Evolutionary conservation across 768 basidiomycete species (phyloP).

Genomic region (Trametes coccinea): DNA sequence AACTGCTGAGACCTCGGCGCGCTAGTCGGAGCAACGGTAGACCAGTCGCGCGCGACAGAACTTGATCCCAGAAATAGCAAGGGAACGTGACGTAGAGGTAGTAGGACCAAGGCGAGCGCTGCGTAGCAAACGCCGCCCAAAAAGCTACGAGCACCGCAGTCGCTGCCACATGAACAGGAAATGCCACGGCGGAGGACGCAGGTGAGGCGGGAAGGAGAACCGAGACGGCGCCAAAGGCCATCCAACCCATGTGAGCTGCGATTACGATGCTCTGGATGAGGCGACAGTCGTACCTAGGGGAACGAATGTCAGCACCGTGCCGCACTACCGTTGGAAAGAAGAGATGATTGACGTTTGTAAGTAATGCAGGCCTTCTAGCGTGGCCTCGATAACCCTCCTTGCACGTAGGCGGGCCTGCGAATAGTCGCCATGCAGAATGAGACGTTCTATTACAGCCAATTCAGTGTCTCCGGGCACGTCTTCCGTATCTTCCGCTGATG

Average conservation of each 20-base stretch:
- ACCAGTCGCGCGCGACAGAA: conserved; percentile 25
- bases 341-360: conserved; percentile 57
- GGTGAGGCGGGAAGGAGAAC: conserved; percentile 45
- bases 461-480: conserved; percentile 37
- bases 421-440: conserved; percentile 48
- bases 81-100: conserved; percentile 78
- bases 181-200: no score
- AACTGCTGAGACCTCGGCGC: background rate
- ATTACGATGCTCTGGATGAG: conserved; percentile 71
- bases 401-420: conserved; percentile 50
- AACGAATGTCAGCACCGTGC: background rate
- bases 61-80: conserved; percentile 73
- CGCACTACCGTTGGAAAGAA: background rate
- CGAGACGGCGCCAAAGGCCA: conserved; percentile 62
- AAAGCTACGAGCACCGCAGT: conserved; percentile 38
- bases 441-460: conserved; percentile 45
- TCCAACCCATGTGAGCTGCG: conserved; percentile 77
- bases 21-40: conserved; percentile 1
- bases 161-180: conserved; percentile 26
- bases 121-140: conserved; percentile 55
- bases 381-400: conserved; percentile 49
- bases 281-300: conserved; percentile 64
- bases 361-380: conserved; percentile 68
- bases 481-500: conserved; percentile 18
- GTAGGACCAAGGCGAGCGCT: conserved; percentile 68